Conservation (phyloP, 2,329 filamentous ascomycete genomes). For the Calonectria fujianensis region DNA sequence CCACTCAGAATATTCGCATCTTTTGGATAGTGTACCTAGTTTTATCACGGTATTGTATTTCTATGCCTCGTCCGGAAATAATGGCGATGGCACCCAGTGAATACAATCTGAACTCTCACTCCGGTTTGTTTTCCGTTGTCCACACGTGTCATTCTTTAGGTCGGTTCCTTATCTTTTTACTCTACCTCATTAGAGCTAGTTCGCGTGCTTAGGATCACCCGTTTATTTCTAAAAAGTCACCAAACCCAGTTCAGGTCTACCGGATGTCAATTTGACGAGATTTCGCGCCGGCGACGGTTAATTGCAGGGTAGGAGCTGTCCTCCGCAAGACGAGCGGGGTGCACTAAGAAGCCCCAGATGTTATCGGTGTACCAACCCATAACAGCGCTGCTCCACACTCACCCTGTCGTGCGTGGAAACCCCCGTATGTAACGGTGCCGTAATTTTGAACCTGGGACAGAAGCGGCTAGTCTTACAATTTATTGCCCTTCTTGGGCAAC, state of each 20-base stretch:
- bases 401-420: conserved; percentile 1
- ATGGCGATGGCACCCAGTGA: neutral
- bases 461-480: conserved; percentile 18
- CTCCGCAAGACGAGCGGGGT: neutral
- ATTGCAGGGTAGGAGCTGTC: neutral
- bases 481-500: conserved; percentile 9
- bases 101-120: too few relatives aligned
- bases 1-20: too few relatives aligned
- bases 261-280: neutral
- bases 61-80: neutral
- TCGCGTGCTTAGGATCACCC: too few relatives aligned
- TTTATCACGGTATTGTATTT: neutral
- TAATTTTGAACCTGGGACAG: neutral
- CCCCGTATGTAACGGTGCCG: conserved; percentile 2
- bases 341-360: neutral
- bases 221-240: too few relatives aligned
- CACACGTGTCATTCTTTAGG: neutral
- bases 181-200: neutral
- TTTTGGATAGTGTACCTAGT: neutral
- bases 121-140: too few relatives aligned
- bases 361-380: neutral
- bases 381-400: neutral
- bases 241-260: neutral
- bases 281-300: neutral
- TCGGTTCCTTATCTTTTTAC: neutral